Evolutionary conservation across 805 yeast genomes (phyloP).

Genomic region (Dipodascus albidus): DNA sequence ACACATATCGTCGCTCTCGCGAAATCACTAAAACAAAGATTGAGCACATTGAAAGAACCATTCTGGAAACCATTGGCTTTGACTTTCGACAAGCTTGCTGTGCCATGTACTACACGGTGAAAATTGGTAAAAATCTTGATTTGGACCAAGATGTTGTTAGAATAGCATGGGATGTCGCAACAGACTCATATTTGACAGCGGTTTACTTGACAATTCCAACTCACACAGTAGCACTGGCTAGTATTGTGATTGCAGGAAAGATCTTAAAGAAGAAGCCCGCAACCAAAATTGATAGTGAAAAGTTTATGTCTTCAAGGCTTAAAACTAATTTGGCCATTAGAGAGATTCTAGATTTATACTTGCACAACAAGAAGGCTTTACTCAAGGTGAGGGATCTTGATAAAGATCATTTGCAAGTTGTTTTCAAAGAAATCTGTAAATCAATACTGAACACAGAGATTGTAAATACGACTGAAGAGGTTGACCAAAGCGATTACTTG

Average conservation of each 20-base stretch:
- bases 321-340: conserved; percentile 37
- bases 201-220: conserved; percentile 59
- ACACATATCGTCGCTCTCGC: conserved; percentile 64
- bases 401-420: neutral
- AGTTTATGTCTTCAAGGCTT: conserved; percentile 15
- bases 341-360: conserved; percentile 49
- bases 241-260: conserved; percentile 48
- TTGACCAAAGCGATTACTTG: neutral
- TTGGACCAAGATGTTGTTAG: conserved; percentile 33
- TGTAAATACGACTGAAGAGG: neutral
- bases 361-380: conserved; percentile 43
- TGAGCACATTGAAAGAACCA: conserved; percentile 52
- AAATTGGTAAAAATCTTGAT: conserved; percentile 40
- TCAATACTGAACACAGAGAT: neutral
- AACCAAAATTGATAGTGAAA: conserved; percentile 24
- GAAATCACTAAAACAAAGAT: conserved; percentile 53
- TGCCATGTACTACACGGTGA: conserved; percentile 25
- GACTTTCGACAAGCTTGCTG: conserved; percentile 60
- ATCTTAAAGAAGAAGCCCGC: conserved; percentile 24
- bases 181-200: conserved; percentile 63
- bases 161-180: conserved; percentile 64
- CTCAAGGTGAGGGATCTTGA: conserved; percentile 30
- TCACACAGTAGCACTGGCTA: conserved; percentile 62
- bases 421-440: neutral
- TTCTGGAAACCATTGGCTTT: conserved; percentile 67